phyloP scores from a whole-genome alignment of 2,329 filamentous ascomycete species.

The Colletotrichum liaoningense region DNA sequence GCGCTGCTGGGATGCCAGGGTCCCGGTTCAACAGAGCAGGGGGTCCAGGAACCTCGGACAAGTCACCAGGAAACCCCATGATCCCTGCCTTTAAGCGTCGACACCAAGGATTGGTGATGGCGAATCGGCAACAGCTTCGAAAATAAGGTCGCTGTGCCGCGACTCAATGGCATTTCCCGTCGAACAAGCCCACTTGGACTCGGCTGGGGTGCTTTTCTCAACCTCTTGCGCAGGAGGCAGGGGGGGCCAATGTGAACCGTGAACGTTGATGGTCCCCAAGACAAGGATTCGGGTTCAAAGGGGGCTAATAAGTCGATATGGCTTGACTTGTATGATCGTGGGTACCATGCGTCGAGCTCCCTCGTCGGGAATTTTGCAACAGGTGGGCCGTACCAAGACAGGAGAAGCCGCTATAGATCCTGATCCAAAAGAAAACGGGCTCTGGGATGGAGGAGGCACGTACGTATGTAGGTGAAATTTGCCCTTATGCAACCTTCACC shows the following conservation, averaged over 20 bases:
- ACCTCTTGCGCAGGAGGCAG: slow-evolving; percentile 24
- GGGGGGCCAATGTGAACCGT: slow-evolving; percentile 1
- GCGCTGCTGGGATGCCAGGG: slow-evolving; percentile 40
- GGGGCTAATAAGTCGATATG: neutral
- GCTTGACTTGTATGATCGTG: slow-evolving; percentile 24
- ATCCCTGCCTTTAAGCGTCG: slow-evolving; percentile 32
- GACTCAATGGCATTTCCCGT: slow-evolving; percentile 47
- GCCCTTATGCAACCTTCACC: slow-evolving; percentile 5
- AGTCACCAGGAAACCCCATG: slow-evolving; percentile 33
- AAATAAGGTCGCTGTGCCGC: slow-evolving; percentile 36
- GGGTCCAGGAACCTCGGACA: slow-evolving; percentile 35
- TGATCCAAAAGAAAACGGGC: neutral
- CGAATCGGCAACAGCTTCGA: slow-evolving; percentile 36
- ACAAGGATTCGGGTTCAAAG: slow-evolving; percentile 11
- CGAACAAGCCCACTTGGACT: slow-evolving; percentile 36
- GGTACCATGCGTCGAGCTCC: slow-evolving; percentile 6
- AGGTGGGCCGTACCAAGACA: slow-evolving; percentile 5
- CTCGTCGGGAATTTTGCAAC: slow-evolving; percentile 21
- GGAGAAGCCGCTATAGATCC: neutral
- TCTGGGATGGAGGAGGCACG: neutral
- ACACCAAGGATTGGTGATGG: slow-evolving; percentile 33
- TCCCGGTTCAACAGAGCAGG: slow-evolving; percentile 29
- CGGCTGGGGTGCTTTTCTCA: slow-evolving; percentile 23
- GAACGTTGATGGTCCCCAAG: neutral
- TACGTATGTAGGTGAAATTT: neutral